These are phyloP conservation scores for Syzygium syzygioides DNA, from an alignment of 441 rosid genomes.

Conservation along the genomic window DNA sequence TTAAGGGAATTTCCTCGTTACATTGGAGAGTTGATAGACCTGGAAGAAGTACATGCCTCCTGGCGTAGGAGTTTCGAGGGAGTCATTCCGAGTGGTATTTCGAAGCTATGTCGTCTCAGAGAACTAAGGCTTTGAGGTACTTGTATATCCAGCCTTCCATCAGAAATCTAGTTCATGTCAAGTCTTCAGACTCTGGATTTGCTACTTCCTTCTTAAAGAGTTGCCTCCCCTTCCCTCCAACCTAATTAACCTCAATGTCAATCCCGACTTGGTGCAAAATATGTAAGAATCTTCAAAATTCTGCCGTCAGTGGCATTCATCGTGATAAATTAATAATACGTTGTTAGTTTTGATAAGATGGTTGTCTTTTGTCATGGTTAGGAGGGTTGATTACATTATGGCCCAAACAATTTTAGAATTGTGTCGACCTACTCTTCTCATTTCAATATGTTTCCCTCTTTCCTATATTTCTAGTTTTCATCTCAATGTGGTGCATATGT, in stretches of 20 bases:
- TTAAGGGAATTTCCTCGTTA: neutral
- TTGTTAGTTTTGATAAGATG: neutral
- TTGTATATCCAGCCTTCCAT: neutral
- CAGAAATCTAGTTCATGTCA: accelerated
- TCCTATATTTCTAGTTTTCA: neutral
- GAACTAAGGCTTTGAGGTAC: neutral
- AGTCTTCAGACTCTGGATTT: neutral
- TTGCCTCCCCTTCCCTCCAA: accelerated
- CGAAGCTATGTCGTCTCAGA: accelerated
- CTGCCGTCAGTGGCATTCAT: no score
- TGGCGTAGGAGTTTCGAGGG: neutral
- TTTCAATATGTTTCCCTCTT: neutral
- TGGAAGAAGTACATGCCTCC: neutral
- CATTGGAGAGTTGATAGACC: accelerated
- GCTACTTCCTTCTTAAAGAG: neutral
- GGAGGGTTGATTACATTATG: no score
- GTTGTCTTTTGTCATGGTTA: neutral
- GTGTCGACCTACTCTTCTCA: neutral
- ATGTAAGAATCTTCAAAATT: neutral
- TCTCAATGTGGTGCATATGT: neutral
- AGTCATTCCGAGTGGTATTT: neutral
- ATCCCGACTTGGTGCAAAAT: neutral
- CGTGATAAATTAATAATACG: neutral
- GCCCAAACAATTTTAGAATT: neutral
- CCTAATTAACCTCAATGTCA: neutral